Base-by-base conservation (phyloP, 257 asterid genomes). In the Orobanche coerulescens region DNA sequence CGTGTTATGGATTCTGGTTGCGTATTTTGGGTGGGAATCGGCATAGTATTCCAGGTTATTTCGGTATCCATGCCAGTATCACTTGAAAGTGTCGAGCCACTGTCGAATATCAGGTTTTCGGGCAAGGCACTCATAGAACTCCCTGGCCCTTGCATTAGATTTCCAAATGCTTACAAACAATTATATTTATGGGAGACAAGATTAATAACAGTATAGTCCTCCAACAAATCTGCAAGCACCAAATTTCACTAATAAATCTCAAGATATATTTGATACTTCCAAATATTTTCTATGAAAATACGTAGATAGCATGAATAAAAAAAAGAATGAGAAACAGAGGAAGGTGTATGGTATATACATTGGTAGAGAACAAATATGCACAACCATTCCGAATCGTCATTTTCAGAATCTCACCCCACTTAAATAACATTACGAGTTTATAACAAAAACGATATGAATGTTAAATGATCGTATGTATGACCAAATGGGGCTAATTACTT, bases 71-170 rank as follows among this genome's bases (percentile, higher is more conserved):
- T 65, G 55, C 77, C 74, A 8, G 78, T 58, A 65, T 84, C 94
- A 65, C 57, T 74, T 57, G 96, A 72, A n/a, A n/a, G n/a, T 20
- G 82, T 52, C 28, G 94, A 79, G 22, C 86, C 86, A 69, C 67
- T 80, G 64, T 82, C 87, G 34, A 85, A 78, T 74, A 82, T 73
- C 50, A 86, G 52, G 56, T 74, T 76, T 61, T 89, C 95, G 28
- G 87, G 94, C 70, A 86, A 75, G 58, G 94, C 72, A 67, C 78
- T 85, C 20, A 79, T 59, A 24, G 84, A 73, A 81, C 86, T 75
- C 58, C 84, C 74, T 58, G 74, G 92, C 78, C 90, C 95, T 79
- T 90, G 93, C 97, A 90, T 90, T 72, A 61, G 76, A 79, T 78
- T 75, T 73, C 60, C 68, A 69, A 61, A 67, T 31, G 18, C 67